Evolutionary conservation across 257 asterid genomes (phyloP), one percentile per base, ranked within the genome.

Genomic region (Nicotiana obtusifolia): DNA sequence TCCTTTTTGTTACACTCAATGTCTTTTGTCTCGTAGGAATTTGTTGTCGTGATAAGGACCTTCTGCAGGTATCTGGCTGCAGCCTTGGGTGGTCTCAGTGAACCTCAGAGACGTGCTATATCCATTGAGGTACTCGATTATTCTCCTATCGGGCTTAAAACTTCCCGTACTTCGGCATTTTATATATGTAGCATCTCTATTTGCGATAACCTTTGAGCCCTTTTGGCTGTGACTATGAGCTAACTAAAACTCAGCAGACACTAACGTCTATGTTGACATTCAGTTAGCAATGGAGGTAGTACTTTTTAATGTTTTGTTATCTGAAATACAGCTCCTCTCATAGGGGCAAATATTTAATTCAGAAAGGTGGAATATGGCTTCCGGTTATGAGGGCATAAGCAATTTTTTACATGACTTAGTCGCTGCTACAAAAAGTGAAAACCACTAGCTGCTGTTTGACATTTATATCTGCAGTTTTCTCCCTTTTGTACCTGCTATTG

Each of bases 101-200:
- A 95, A 87, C 88, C 90, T 47, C 97, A 95, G 77, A 88, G 98
- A 73, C 98, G 99, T 33, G 97, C 97, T 31, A 88, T 95, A 83
- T 92, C 99, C 26, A 91, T 95, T 4, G 97, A 95, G 90, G 99
- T 93, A 87, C 56, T 67, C 11, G 56, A 20, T 41, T 13, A n/a
- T 41, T 30, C 13, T 3, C 30, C 28, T 73, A 54, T n/a, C 35
- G 41, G n/a, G 8, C 14, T 44, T 15, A 57, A 41, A 30, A 30
- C 73, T 49, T 52, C 62, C 53, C 1, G 16, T 17, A 7, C 76
- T 35, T 35, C 3, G 77, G 37, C n/a, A 35, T 35, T 67, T 35
- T 67, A 66, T 66, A 24, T 33, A 31, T 9, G 52, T 31, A 17
- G 8, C 47, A 66, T 33, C 19, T 35, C 19, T 35, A 22, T 17